phyloP scores from a whole-genome alignment of 2,329 filamentous ascomycete genomes.

The Dryadomyces quercus-mongolicae region DNA sequence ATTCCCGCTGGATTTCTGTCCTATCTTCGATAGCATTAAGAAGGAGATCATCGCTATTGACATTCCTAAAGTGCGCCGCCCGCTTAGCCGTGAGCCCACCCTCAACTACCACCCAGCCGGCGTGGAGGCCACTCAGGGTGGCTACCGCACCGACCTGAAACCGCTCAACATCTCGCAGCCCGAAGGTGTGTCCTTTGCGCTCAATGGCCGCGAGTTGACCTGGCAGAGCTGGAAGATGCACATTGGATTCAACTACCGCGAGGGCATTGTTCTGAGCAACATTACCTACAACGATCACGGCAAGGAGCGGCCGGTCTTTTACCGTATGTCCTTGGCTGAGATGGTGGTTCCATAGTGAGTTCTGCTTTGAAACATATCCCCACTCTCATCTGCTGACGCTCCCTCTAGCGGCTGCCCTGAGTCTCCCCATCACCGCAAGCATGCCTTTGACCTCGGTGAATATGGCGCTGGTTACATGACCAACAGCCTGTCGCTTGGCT shows the following conservation, averaged over 20 bases:
- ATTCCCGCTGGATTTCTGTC: slow-evolving; percentile 86
- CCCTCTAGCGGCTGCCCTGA: slow-evolving; percentile 53
- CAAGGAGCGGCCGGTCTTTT: slow-evolving; percentile 67
- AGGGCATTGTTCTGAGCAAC: slow-evolving; percentile 83
- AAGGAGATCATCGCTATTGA: slow-evolving; percentile 73
- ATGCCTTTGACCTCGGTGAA: slow-evolving; percentile 71
- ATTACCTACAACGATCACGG: slow-evolving; percentile 83
- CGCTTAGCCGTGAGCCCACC: slow-evolving; percentile 56
- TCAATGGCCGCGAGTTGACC: slow-evolving; percentile 51
- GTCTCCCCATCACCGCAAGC: slow-evolving; percentile 68
- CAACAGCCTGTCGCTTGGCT: slow-evolving; percentile 63
- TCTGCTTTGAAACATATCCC: neutral
- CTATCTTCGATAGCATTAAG: slow-evolving; percentile 76
- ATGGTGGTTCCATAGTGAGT: slow-evolving; percentile 75
- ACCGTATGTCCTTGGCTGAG: slow-evolving; percentile 77
- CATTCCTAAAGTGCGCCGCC: slow-evolving; percentile 64
- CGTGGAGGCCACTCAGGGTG: slow-evolving; percentile 55
- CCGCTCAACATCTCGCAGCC: slow-evolving; percentile 62
- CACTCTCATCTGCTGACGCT: neutral
- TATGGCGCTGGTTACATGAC: slow-evolving; percentile 70
- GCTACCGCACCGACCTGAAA: slow-evolving; percentile 69
- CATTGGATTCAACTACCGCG: slow-evolving; percentile 88
- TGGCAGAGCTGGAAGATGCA: slow-evolving; percentile 96
- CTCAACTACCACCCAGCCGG: slow-evolving; percentile 71
- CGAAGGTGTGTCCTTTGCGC: slow-evolving; percentile 74